These are phyloP conservation scores for Podospora pseudoanserina DNA, from an alignment of 495 filamentous ascomycete species.

Conservation along the genomic window DNA sequence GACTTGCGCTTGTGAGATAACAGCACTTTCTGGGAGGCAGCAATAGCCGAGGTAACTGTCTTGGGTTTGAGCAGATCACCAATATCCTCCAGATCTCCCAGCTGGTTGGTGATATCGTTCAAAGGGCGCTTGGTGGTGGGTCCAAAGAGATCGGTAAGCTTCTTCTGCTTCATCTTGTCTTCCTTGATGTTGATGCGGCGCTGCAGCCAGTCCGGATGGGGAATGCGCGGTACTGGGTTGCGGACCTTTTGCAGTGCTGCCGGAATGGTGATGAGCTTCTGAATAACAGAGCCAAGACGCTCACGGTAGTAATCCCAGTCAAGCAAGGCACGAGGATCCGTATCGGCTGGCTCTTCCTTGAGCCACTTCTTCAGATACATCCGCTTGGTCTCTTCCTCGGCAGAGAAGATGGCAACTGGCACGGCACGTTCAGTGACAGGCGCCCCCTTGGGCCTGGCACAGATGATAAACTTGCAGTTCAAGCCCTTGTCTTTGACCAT, in stretches of 20 bases:
- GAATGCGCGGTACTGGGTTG: constrained; percentile 89
- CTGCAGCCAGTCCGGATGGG: constrained; percentile 96
- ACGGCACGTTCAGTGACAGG: constrained; percentile 94
- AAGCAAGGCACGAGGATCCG: constrained; percentile 82
- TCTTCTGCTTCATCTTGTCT: constrained; percentile 96
- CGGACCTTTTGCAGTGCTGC: constrained; percentile 91
- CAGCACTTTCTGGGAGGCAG: constrained; percentile 40
- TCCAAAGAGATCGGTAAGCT: constrained; percentile 89
- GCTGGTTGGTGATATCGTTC: constrained; percentile 56
- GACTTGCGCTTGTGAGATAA: constrained; percentile 78
- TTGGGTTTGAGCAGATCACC: constrained; percentile 68
- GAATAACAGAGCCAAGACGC: constrained; percentile 89
- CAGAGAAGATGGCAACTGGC: constrained; percentile 95
- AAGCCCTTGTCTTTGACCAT: constrained; percentile 99
- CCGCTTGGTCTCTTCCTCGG: constrained; percentile 79
- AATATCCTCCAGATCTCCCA: constrained; percentile 84
- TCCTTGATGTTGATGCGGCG: constrained; percentile 90
- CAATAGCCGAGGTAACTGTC: constrained; percentile 56
- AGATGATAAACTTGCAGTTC: constrained; percentile 99
- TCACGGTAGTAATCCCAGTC: constrained; percentile 98
- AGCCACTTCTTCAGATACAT: constrained; percentile 93
- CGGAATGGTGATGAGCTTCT: constrained; percentile 98
- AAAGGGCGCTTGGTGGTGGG: constrained; percentile 60
- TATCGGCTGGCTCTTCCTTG: constrained; percentile 86
- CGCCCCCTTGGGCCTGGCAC: constrained; percentile 75